Conservation (phyloP, 257 asterid genomes). For the Paraleonurus japonicus region DNA sequence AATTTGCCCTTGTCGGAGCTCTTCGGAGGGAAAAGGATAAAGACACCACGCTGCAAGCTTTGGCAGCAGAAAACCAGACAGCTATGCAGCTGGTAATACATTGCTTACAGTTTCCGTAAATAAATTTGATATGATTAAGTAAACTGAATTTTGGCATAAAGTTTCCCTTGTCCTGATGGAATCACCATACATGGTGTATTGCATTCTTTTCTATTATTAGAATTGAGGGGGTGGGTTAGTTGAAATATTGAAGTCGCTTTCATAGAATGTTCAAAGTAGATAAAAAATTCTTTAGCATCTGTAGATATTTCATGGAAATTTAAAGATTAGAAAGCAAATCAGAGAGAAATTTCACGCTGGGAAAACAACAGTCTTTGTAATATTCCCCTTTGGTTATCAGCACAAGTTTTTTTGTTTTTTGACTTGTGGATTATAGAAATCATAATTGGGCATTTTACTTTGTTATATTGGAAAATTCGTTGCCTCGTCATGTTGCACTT, state of each 20-base stretch:
- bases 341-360: background rate
- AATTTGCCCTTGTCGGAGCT: conserved; percentile 94
- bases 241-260: background rate
- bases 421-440: background rate
- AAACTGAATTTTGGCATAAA: background rate
- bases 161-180: conserved; percentile 5
- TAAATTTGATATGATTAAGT: conserved; percentile 20
- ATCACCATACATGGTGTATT: background rate
- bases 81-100: conserved; percentile 75
- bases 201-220: background rate
- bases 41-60: conserved; percentile 63
- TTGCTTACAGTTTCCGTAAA: conserved; percentile 12
- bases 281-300: background rate
- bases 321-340: background rate
- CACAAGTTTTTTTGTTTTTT: background rate
- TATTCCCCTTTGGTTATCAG: background rate
- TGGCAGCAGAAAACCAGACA: conserved; percentile 76
- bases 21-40: conserved; percentile 86
- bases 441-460: background rate
- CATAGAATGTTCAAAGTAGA: background rate
- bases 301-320: background rate
- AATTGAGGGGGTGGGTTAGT: background rate
- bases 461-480: background rate
- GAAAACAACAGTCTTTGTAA: background rate
- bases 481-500: background rate